Percentiles rank a stretch among this genome's conserved stretches.
phyloP scores from a whole-genome alignment of 1,284 basidiomycete species.

The Trametes sp. region DNA sequence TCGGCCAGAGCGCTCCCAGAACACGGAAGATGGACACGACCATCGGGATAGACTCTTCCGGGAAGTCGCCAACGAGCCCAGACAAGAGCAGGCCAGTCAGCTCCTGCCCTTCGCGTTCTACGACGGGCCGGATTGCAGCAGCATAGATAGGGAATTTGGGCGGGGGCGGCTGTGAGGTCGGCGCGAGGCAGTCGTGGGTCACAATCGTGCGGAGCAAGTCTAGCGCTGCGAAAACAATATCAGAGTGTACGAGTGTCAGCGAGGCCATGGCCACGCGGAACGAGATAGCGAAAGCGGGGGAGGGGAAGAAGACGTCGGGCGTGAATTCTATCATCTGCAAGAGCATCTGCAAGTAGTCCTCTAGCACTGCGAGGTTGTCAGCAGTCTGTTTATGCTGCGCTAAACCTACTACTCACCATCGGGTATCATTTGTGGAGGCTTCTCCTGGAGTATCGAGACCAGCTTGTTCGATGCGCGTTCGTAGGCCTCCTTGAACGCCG shows the following conservation, averaged over 20 bases:
- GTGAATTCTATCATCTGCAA: conserved; percentile 72
- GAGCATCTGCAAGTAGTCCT: conserved; percentile 92
- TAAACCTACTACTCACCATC: conserved; percentile 65
- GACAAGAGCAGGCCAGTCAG: conserved; percentile 77
- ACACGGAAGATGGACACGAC: conserved; percentile 84
- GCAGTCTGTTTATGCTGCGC: not conserved
- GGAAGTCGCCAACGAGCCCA: conserved; percentile 88
- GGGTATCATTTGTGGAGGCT: conserved; percentile 75
- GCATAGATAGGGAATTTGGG: conserved; percentile 73
- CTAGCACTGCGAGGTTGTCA: conserved; percentile 71
- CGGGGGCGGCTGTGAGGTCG: conserved; percentile 53
- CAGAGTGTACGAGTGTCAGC: conserved; percentile 81
- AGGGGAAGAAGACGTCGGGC: conserved; percentile 83
- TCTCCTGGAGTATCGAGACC: conserved; percentile 70
- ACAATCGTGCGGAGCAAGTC: conserved; percentile 82
- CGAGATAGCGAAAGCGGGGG: conserved; percentile 76
- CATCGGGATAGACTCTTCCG: conserved; percentile 81
- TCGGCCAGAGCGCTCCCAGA: conserved; percentile 71
- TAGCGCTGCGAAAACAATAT: conserved; percentile 83
- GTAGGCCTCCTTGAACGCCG: conserved; percentile 70
- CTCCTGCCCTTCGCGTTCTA: conserved; percentile 79
- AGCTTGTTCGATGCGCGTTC: conserved; percentile 79
- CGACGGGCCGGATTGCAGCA: conserved; percentile 67
- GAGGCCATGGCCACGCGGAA: conserved; percentile 81
- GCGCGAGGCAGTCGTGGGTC: conserved; percentile 72